Conservation (phyloP, 1,139 yeast species). For the Geotrichum australiense region DNA sequence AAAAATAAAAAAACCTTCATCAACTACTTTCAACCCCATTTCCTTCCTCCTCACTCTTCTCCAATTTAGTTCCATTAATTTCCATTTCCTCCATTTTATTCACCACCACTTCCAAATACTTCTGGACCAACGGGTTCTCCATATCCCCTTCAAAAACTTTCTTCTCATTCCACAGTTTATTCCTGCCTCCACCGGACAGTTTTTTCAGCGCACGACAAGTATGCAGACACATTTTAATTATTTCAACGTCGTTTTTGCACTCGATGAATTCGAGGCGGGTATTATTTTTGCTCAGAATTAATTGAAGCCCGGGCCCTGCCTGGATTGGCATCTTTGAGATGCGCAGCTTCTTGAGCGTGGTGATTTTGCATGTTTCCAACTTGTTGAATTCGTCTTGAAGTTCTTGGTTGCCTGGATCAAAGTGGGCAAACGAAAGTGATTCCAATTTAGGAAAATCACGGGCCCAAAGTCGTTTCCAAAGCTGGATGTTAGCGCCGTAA, state of each 20-base stretch:
- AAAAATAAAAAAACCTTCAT: no score
- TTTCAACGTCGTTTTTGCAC: constrained; percentile 1
- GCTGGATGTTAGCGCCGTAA: constrained; percentile 14
- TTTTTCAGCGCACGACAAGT: background rate
- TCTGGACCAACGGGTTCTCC: no score
- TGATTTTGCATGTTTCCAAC: background rate
- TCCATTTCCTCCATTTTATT: no score
- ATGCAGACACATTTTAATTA: background rate
- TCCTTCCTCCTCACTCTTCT: no score
- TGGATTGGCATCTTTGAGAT: background rate
- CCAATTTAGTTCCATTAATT: no score
- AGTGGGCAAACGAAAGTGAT: constrained; percentile 14
- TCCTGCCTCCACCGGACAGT: no score
- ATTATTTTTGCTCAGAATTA: background rate
- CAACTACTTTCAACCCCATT: no score
- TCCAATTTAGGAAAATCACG: constrained; percentile 13
- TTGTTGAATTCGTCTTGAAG: background rate
- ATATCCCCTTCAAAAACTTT: no score
- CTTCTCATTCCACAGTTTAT: no score
- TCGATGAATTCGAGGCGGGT: background rate
- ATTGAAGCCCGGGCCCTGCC: background rate
- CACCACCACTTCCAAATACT: no score
- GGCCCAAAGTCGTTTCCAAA: constrained; percentile 13
- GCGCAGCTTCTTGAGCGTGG: background rate
- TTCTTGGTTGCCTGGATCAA: constrained; percentile 1